phyloP scores from a whole-genome alignment of 179 eudicot species.

The Patellifolia procumbens region DNA sequence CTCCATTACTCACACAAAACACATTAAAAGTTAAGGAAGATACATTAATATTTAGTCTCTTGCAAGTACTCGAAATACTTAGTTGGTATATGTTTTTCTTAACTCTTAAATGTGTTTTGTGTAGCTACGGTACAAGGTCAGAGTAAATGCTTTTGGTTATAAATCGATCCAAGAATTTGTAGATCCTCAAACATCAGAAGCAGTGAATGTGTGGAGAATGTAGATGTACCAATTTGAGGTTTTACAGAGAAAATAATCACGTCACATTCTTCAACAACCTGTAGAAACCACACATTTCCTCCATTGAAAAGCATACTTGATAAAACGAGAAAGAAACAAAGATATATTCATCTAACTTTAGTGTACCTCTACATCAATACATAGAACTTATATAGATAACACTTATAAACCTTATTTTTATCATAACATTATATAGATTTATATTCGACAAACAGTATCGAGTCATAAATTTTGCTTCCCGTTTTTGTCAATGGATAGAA shows the following conservation, averaged over 20 bases:
- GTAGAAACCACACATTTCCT: constrained; percentile 15
- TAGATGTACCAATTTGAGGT: constrained; percentile 76
- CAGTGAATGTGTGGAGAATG: neutral
- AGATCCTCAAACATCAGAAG: neutral
- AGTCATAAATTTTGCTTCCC: too few species aligned
- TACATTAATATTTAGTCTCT: neutral
- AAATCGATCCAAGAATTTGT: neutral
- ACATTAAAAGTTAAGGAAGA: too few species aligned
- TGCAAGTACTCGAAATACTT: neutral
- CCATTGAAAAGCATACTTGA: neutral
- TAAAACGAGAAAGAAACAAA: neutral
- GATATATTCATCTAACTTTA: neutral
- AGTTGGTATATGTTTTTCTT: too few species aligned
- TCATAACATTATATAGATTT: too few species aligned
- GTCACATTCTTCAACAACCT: constrained; percentile 88
- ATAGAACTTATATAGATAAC: too few species aligned
- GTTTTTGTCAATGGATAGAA: too few species aligned
- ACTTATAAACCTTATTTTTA: too few species aligned
- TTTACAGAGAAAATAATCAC: constrained; percentile 87
- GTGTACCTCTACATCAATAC: neutral
- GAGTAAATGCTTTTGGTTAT: too few species aligned
- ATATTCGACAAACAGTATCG: too few species aligned
- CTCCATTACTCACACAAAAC: too few species aligned
- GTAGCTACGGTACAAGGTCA: too few species aligned
- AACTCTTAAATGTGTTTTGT: too few species aligned